Conservation (phyloP, 495 filamentous ascomycete species). For the Penicillium egyptiacum region DNA sequence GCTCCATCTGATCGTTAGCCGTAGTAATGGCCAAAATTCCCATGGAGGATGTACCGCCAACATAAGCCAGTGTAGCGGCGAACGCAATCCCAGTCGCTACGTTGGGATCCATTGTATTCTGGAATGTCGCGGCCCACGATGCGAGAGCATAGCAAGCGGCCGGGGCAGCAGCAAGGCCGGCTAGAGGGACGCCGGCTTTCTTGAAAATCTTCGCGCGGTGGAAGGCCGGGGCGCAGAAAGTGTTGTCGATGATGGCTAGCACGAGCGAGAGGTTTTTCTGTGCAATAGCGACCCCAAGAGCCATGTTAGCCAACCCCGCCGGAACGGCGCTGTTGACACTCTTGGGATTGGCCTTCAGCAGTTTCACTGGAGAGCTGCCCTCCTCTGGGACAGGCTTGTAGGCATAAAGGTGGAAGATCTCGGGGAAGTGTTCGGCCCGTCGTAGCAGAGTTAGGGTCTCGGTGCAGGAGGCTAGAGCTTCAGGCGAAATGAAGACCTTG, state of each 20-base stretch:
- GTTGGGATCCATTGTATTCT: conserved; percentile 68
- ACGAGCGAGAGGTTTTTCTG: conserved; percentile 72
- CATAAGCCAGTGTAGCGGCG: conserved; percentile 75
- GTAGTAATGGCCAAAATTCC: conserved; percentile 83
- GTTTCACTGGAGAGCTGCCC: conserved; percentile 57
- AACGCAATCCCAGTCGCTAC: conserved; percentile 77
- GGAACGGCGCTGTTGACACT: conserved; percentile 70
- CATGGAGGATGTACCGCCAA: conserved; percentile 72
- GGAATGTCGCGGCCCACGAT: conserved; percentile 51
- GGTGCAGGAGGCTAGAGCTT: conserved; percentile 68
- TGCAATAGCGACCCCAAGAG: conserved; percentile 73
- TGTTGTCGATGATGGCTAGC: conserved; percentile 75
- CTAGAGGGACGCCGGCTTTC: conserved; percentile 49
- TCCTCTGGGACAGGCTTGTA: conserved; percentile 73
- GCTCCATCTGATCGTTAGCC: conserved; percentile 89
- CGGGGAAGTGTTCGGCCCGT: conserved; percentile 70
- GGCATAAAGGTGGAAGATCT: conserved; percentile 79
- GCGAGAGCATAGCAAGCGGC: conserved; percentile 69
- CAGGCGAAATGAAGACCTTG: conserved; percentile 76
- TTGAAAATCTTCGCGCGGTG: conserved; percentile 61
- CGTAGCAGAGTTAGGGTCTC: conserved; percentile 68
- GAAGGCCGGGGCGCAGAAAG: conserved; percentile 73
- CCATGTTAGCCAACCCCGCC: conserved; percentile 59
- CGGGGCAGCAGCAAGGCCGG: conserved; percentile 60
- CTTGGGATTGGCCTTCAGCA: conserved; percentile 62